Conservation (phyloP, 768 basidiomycete species). For the Phaffia tasmanica region DNA sequence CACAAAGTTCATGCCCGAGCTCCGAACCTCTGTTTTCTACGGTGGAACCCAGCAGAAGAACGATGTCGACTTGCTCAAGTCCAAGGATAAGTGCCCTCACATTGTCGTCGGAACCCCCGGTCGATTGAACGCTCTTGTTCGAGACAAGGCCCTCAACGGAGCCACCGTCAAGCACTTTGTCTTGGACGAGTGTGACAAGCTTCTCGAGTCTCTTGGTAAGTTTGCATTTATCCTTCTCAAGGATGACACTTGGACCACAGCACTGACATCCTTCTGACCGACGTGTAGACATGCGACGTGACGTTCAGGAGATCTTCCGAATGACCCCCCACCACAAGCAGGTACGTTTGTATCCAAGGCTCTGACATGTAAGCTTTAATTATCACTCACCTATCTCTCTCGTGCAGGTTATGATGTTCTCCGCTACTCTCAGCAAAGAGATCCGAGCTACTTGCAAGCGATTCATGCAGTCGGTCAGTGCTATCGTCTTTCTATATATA, state of each 20-base stretch:
- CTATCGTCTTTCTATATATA: neutral
- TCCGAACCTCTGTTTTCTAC: conserved; percentile 94
- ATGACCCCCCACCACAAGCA: conserved; percentile 92
- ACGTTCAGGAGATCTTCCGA: conserved; percentile 99
- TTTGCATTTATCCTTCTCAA: conserved; percentile 34
- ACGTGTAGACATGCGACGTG: conserved; percentile 94
- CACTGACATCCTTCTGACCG: too few relatives aligned
- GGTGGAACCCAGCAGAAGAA: conserved; percentile 90
- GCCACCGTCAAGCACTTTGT: conserved; percentile 99
- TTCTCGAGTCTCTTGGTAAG: conserved; percentile 99
- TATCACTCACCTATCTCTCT: too few relatives aligned
- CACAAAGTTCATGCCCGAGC: conserved; percentile 99
- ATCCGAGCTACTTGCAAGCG: conserved; percentile 97
- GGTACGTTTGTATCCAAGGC: neutral
- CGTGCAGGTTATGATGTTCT: conserved; percentile 99
- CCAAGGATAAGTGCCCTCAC: conserved; percentile 96
- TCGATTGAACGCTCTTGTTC: conserved; percentile 83
- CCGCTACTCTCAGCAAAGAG: conserved; percentile 92
- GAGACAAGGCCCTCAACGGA: conserved; percentile 82
- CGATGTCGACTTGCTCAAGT: conserved; percentile 84
- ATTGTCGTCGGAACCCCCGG: conserved; percentile 98
- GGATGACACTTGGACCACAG: too few relatives aligned
- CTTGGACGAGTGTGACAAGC: conserved; percentile 99
- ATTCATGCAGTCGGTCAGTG: conserved; percentile 93
- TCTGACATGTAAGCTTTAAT: neutral